These are phyloP conservation scores for Microdochium trichocladiopsis DNA, from an alignment of 2,329 filamentous ascomycete species.

Conservation along the genomic window DNA sequence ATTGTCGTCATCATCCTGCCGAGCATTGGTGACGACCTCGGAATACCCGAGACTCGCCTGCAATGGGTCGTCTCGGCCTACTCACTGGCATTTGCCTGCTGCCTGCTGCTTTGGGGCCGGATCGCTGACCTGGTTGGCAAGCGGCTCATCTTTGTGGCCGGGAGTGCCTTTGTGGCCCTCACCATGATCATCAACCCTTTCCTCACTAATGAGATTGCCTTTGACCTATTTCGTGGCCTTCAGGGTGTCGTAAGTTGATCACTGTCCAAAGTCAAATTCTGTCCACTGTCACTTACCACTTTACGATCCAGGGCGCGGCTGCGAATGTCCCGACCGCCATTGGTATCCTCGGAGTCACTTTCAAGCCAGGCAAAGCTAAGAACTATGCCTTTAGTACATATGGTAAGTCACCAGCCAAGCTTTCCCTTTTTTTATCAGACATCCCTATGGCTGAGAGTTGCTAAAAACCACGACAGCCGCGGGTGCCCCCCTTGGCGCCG, in stretches of 20 bases:
- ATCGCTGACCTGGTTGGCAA: slow-evolving; percentile 63
- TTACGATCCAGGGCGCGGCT: slow-evolving; percentile 44
- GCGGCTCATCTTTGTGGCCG: slow-evolving; percentile 56
- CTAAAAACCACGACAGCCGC: slow-evolving; percentile 32
- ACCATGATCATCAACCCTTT: slow-evolving; percentile 56
- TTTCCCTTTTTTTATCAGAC: neutral
- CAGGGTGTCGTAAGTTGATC: slow-evolving; percentile 51
- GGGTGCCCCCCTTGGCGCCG: slow-evolving; percentile 56
- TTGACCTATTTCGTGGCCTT: slow-evolving; percentile 58
- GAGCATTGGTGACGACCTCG: slow-evolving; percentile 47
- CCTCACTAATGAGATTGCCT: slow-evolving; percentile 58
- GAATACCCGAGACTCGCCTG: slow-evolving; percentile 49
- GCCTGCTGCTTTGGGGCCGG: slow-evolving; percentile 60
- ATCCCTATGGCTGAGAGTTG: neutral
- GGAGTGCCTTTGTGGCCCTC: slow-evolving; percentile 55
- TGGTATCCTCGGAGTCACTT: slow-evolving; percentile 61
- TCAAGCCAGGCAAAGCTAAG: slow-evolving; percentile 60
- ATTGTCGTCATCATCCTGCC: slow-evolving; percentile 56
- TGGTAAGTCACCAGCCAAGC: slow-evolving; percentile 24
- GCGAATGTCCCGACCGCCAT: slow-evolving; percentile 66
- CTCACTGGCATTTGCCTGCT: slow-evolving; percentile 59
- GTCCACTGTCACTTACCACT: neutral
- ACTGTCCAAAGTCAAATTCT: too few relatives aligned
- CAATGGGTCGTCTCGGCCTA: slow-evolving; percentile 65
- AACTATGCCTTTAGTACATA: slow-evolving; percentile 65